Evolutionary conservation across 768 basidiomycete genomes (phyloP).

Genomic region (Tulasnella sp.): DNA sequence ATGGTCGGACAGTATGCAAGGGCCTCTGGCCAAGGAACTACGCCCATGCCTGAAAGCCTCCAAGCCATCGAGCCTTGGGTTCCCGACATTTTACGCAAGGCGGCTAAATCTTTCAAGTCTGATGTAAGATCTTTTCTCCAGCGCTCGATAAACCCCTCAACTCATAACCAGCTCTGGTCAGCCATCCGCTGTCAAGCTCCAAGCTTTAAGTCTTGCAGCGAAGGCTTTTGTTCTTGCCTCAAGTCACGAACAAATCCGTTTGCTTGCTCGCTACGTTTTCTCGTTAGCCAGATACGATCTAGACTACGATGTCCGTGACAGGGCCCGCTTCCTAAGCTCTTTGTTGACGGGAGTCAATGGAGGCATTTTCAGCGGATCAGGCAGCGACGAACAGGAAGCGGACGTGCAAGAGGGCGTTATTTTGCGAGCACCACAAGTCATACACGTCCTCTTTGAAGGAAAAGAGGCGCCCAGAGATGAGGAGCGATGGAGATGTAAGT

Average conservation of each 20-base stretch:
- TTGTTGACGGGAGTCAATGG: slow-evolving; percentile 55
- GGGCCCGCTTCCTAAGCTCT: slow-evolving; percentile 71
- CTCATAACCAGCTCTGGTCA: slow-evolving; percentile 34
- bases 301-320: slow-evolving; percentile 88
- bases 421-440: slow-evolving; percentile 76
- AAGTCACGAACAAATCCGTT: slow-evolving; percentile 36
- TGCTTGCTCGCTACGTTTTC: slow-evolving; percentile 69
- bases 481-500: slow-evolving; percentile 40
- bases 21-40: slow-evolving; percentile 32
- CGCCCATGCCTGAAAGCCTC: slow-evolving; percentile 36
- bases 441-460: slow-evolving; percentile 71
- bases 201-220: slow-evolving; percentile 77
- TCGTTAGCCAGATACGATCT: slow-evolving; percentile 81
- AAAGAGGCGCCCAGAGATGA: slow-evolving; percentile 51
- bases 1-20: slow-evolving; percentile 77
- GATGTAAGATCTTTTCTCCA: slow-evolving; percentile 51
- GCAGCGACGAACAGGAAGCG: slow-evolving; percentile 37
- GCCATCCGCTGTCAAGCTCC: slow-evolving; percentile 69
- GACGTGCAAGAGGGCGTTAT: slow-evolving; percentile 67
- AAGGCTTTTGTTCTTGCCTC: slow-evolving; percentile 73
- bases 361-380: slow-evolving; percentile 30
- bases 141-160: neutral
- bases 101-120: slow-evolving; percentile 62
- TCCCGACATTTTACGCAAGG: slow-evolving; percentile 82
- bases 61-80: slow-evolving; percentile 71